Evolutionary conservation across 2,329 filamentous ascomycete genomes (phyloP).

Genomic region (Claviceps fusiformis): DNA sequence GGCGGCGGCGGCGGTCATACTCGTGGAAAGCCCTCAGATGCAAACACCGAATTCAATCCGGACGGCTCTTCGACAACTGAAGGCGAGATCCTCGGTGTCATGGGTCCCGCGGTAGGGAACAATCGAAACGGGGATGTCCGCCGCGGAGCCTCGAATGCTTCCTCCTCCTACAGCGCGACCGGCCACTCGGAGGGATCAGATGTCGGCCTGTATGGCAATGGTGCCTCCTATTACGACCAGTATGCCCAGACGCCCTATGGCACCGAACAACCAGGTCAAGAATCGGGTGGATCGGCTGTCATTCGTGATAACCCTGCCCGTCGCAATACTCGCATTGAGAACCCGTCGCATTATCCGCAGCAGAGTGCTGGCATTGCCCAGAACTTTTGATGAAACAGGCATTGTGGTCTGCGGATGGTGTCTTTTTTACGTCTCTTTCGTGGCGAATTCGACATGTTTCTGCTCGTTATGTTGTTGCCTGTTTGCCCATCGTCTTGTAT

Average conservation of each 20-base stretch:
- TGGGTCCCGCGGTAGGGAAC: constrained; percentile 57
- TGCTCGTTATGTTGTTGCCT: too few species aligned
- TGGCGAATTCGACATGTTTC: too few species aligned
- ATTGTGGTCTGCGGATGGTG: not conserved
- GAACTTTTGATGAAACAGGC: constrained; percentile 59
- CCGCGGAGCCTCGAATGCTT: constrained; percentile 87
- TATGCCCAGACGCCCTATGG: constrained; percentile 44
- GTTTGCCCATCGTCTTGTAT: too few species aligned
- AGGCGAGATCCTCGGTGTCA: constrained; percentile 69
- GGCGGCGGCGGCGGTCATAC: constrained; percentile 57
- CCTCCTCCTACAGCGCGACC: constrained; percentile 81
- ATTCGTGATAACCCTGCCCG: constrained; percentile 88
- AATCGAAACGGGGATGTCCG: constrained; percentile 60
- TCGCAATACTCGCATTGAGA: constrained; percentile 90
- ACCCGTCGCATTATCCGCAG: constrained; percentile 74
- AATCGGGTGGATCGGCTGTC: constrained; percentile 52
- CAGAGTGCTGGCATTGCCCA: constrained; percentile 92
- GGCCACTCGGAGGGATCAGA: constrained; percentile 60
- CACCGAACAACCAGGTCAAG: constrained; percentile 28
- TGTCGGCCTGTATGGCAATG: constrained; percentile 31
- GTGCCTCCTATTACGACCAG: constrained; percentile 42
- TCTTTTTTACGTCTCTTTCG: not conserved
- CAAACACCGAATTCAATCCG: constrained; percentile 51
- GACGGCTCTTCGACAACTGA: constrained; percentile 45
- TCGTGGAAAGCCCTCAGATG: constrained; percentile 51